Base-by-base conservation (phyloP, 179 eudicot species). In the Nepenthes alata region DNA sequence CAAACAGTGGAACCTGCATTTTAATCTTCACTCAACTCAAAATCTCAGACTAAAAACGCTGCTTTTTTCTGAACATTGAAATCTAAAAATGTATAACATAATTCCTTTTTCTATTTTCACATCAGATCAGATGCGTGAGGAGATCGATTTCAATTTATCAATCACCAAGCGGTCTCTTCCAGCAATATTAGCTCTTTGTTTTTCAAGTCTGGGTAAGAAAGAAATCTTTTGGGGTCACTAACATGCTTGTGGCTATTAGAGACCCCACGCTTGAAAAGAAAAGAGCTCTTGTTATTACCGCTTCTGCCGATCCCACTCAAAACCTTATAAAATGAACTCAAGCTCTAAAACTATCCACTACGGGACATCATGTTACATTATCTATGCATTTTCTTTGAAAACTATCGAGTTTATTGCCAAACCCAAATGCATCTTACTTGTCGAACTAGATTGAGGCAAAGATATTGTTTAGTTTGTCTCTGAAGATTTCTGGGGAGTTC, bases 391-490 rank as follows among this genome's bases (percentile, higher is more conserved):
- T 53, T 5, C n/a, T 5, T 53, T 15, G 5, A 12, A 53, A 11
- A 53, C 56, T 13, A 12, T 5, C n/a, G 25, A 53, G 6, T 11
- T 11, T 8, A 4, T 55, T 35, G 11, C 10, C 11, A 2, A 55
- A 6, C 11, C 34, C 35, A 13, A 55, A 15, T 14, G 11, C 2
- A 15, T 14, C 85, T 77, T 69, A 88, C 89, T 67, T 83, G 75
- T 60, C 85, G 78, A 67, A 88, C 89, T 7, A 85, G 75, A 61
- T 83, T 81, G 55, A 81, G 80, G 64, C 91, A 86, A 15, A 88
- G 85, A 67, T 85, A 83, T 44, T 83, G 89, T 36, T 88, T 88
- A 61, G 79, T 85, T 60, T 85, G 81, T 70, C 93, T 71, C 37
- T 84, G 77, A 50, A 88, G 96, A 77, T 85, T 80, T 34, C 73